A percentile compares a stretch with the other conserved stretches of the same genome.
phyloP scores from a whole-genome alignment of 352 stramenopile genomes.

The Discostella stelligera region DNA sequence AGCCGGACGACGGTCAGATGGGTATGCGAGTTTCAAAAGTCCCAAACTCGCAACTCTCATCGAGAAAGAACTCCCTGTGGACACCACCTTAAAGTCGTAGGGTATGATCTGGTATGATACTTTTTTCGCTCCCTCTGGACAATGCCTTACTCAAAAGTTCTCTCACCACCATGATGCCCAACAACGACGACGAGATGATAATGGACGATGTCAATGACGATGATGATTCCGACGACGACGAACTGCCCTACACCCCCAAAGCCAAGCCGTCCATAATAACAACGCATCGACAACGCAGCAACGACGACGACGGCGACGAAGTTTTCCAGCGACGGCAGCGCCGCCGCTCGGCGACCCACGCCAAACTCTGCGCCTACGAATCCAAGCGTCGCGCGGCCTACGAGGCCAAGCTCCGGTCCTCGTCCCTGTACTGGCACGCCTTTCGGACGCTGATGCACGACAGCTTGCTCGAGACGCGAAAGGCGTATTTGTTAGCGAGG shows the following conservation, averaged over 20 bases:
- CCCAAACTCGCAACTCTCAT: too few species aligned
- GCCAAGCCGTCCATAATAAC: background rate
- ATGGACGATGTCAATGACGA: too few species aligned
- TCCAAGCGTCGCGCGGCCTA: slow-evolving; percentile 57
- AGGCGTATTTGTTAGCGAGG: slow-evolving; percentile 58
- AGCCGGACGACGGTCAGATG: too few species aligned
- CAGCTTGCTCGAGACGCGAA: slow-evolving; percentile 56
- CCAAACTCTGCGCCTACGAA: slow-evolving; percentile 65
- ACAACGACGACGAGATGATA: too few species aligned
- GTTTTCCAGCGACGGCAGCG: background rate
- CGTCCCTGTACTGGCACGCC: slow-evolving; percentile 70
- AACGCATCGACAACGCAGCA: background rate
- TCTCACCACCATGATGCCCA: too few species aligned
- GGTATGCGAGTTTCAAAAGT: too few species aligned
- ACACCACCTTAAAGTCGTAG: too few species aligned
- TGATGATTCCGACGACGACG: slow-evolving; percentile 1
- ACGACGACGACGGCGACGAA: background rate
- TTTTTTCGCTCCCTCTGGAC: too few species aligned
- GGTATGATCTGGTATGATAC: too few species aligned
- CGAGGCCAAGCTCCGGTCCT: slow-evolving; percentile 63
- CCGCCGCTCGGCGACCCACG: slow-evolving; percentile 21
- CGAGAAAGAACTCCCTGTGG: too few species aligned
- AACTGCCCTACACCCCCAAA: background rate
- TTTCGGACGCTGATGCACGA: slow-evolving; percentile 64
- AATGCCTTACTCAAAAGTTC: too few species aligned